Base-by-base conservation (phyloP, 345 rosid genomes). In the Barbarea vulgaris region DNA sequence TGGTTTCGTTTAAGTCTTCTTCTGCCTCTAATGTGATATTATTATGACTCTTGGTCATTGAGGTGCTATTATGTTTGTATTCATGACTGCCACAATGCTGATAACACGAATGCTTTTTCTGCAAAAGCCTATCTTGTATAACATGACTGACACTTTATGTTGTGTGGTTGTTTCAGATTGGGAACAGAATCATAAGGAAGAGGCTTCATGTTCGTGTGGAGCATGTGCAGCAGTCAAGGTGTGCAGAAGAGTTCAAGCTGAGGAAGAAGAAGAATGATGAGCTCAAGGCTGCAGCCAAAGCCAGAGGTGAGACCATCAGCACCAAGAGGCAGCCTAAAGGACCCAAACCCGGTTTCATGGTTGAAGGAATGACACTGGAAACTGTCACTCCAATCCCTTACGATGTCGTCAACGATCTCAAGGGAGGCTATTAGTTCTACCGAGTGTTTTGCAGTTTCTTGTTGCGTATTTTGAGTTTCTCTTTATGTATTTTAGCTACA, bases 291-390 rank as follows among this genome's bases (percentile, higher is more conserved):
- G 95, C 84, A 61, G 97, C 97, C 0, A 91, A 89, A 80, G 85
- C 84, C 0, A 81, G 59, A 19, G 93, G 93, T 11, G 90, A 89
- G 82, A 74, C 65, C 4, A 89, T 91, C 13, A 85, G 95, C 86
- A 89, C 93, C 1, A 91, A 91, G 83, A 86, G 97, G 37, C 85
- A 85, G 59, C 97, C 97, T 4, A 72, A 84, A 37, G 97, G 93
- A 0, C 95, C 97, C 15, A 89, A 91, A 57, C 97, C 93, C 1
- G 97, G 95, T 10, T 89, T 91, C 86, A 87, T 86, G 97, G 97
- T 91, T 0, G 95, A 86, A 58, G 91, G 95, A n/a, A 86, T 91
- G 28, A 87, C 88, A 13, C 59, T 89, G 76, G 95, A 91, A 69
- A 91, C 93, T 0, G 93, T 89, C 25, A 91, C 95, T 12, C 91